These are phyloP conservation scores for Rhizopus delemar DNA, from an alignment of 371 early-diverging fungal species.

Conservation along the genomic window DNA sequence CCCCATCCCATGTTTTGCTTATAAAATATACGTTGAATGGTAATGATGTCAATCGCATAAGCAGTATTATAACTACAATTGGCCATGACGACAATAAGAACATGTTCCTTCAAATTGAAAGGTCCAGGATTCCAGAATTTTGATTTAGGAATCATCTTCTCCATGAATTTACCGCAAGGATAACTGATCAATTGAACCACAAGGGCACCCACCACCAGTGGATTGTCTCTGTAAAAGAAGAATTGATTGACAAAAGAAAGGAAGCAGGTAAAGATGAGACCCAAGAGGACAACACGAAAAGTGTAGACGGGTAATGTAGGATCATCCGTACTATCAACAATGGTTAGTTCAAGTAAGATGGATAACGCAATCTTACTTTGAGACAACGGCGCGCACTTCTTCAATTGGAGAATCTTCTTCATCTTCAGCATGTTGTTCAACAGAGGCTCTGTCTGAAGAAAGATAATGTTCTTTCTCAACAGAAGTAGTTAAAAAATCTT, in stretches of 20 bases:
- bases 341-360: not conserved
- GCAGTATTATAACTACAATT: slow-evolving; percentile 58
- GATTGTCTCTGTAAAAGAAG: slow-evolving; percentile 72
- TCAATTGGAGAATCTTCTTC: slow-evolving; percentile 77
- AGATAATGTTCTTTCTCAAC: slow-evolving; percentile 13
- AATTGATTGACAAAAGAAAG: slow-evolving; percentile 76
- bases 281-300: slow-evolving; percentile 74
- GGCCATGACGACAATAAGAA: slow-evolving; percentile 70
- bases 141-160: slow-evolving; percentile 52
- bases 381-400: slow-evolving; percentile 68
- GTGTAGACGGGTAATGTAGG: slow-evolving; percentile 72
- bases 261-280: slow-evolving; percentile 58
- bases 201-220: slow-evolving; percentile 46
- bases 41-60: slow-evolving; percentile 75
- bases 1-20: slow-evolving; percentile 61
- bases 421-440: slow-evolving; percentile 11
- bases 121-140: slow-evolving; percentile 79
- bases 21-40: slow-evolving; percentile 68
- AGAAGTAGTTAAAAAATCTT: slow-evolving; percentile 10
- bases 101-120: slow-evolving; percentile 88
- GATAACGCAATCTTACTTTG: slow-evolving; percentile 9
- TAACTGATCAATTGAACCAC: slow-evolving; percentile 63
- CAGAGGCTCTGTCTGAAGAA: slow-evolving; percentile 6
- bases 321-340: slow-evolving; percentile 56
- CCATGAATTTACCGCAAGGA: slow-evolving; percentile 69